Conservation (phyloP, 1,284 basidiomycete genomes). For the Ganoderma sp. region DNA sequence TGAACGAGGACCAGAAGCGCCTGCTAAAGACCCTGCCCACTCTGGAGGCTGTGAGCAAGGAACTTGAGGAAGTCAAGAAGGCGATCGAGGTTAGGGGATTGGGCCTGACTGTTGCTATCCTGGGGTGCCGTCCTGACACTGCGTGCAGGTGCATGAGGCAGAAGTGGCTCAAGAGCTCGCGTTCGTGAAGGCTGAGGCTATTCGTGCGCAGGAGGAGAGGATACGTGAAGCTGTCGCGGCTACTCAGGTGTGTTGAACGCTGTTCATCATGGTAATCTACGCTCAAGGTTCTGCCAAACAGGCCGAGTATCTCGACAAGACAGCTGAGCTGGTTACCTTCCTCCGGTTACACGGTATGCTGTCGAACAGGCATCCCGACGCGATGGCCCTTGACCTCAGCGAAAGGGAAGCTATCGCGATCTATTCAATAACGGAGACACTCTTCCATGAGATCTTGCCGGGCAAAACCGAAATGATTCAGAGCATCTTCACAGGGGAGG, state of each 20-base stretch:
- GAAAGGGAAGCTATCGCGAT: constrained; percentile 61
- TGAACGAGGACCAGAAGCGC: constrained; percentile 86
- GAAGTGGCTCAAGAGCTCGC: constrained; percentile 63
- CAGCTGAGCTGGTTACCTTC: constrained; percentile 64
- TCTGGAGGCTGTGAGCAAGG: constrained; percentile 78
- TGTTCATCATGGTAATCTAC: constrained; percentile 2
- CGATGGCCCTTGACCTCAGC: constrained; percentile 51
- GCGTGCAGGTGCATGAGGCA: constrained; percentile 63
- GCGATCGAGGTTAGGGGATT: constrained; percentile 66
- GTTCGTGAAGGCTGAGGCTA: constrained; percentile 57
- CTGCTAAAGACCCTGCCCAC: constrained; percentile 71
- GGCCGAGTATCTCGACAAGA: constrained; percentile 47
- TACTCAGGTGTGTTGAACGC: constrained; percentile 56
- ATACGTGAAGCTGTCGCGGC: constrained; percentile 60
- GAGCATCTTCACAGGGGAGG: constrained; percentile 60
- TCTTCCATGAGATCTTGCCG: constrained; percentile 60
- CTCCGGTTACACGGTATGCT: constrained; percentile 69
- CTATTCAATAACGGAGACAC: constrained; percentile 54
- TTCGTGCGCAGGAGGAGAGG: constrained; percentile 58
- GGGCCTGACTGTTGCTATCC: constrained; percentile 30
- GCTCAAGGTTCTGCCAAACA: constrained; percentile 34
- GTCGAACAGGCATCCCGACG: constrained; percentile 50
- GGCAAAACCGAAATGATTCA: constrained; percentile 55
- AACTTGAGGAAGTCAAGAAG: constrained; percentile 82
- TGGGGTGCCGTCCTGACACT: constrained; percentile 17